phyloP scores from a whole-genome alignment of 2,329 filamentous ascomycete species.

The Nothopassalora personata region DNA sequence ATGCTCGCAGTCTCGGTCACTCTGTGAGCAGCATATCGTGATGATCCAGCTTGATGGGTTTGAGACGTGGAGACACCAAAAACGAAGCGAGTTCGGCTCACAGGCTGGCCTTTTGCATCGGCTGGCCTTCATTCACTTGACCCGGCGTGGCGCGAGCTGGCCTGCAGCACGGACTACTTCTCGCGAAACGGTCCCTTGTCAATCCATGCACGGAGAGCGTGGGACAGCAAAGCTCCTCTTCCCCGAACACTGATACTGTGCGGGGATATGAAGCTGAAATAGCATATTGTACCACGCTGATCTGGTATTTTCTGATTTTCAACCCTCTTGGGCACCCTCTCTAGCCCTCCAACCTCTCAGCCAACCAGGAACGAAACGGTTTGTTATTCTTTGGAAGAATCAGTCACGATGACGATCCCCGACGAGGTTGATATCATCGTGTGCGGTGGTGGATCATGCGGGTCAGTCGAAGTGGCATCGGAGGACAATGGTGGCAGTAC shows the following conservation, averaged over 20 bases:
- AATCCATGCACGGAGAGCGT: constrained; percentile 16
- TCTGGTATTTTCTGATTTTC: neutral
- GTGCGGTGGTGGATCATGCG: constrained; percentile 66
- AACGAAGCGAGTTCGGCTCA: neutral
- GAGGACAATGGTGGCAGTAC: neutral
- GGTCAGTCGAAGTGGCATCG: constrained; percentile 37
- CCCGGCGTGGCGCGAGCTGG: constrained; percentile 20
- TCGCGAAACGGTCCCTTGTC: constrained; percentile 14
- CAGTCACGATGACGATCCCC: constrained; percentile 54
- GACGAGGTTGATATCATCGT: constrained; percentile 80
- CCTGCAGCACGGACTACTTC: constrained; percentile 8
- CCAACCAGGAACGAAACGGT: neutral
- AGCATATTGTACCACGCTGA: constrained; percentile 12
- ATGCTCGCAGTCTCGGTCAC: neutral
- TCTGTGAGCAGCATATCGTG: neutral
- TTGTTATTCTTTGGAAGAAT: constrained; percentile 6
- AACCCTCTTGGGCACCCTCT: neutral
- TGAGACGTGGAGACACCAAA: neutral
- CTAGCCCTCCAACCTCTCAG: neutral
- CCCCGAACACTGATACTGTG: constrained; percentile 18
- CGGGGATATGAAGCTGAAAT: constrained; percentile 24
- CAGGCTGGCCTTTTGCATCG: neutral
- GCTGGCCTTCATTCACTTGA: constrained; percentile 4
- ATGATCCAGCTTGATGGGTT: neutral
- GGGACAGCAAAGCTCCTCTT: constrained; percentile 16